These are phyloP conservation scores for Venturiaceae sp. DNA, from an alignment of 2,329 filamentous ascomycete genomes.

Conservation along the genomic window DNA sequence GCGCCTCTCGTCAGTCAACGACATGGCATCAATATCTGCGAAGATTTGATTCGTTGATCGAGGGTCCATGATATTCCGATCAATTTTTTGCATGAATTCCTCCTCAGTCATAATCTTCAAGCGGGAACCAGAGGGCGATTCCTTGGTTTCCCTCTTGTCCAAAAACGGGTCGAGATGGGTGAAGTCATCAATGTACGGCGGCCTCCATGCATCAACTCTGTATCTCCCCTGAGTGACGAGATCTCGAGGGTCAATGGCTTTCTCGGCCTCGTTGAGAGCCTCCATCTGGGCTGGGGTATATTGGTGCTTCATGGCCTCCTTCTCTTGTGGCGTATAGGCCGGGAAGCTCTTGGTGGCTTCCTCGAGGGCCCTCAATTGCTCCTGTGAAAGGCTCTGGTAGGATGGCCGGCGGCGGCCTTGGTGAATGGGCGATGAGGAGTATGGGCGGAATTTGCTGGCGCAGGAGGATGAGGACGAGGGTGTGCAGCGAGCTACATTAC, in stretches of 20 bases:
- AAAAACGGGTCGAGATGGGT: conserved; percentile 65
- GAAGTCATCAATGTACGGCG: conserved; percentile 77
- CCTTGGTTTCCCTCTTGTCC: conserved; percentile 47
- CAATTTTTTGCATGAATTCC: not conserved
- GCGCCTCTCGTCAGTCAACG: not conserved
- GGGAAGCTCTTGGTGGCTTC: not conserved
- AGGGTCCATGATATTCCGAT: not conserved
- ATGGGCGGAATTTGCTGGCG: not conserved
- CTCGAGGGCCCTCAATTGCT: conserved; percentile 1
- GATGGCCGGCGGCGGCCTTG: not conserved
- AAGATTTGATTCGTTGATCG: conserved; percentile 6
- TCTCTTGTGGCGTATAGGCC: conserved; percentile 57
- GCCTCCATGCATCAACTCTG: conserved; percentile 60
- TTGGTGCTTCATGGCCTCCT: conserved; percentile 48
- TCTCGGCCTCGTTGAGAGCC: conserved; percentile 73
- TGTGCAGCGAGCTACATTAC: conserved; percentile 1
- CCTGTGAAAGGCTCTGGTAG: conserved; percentile 1
- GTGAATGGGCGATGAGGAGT: not conserved
- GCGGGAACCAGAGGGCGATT: not conserved
- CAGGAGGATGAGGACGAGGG: not conserved
- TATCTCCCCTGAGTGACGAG: conserved; percentile 62
- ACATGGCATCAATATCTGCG: not conserved
- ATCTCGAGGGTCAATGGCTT: conserved; percentile 64
- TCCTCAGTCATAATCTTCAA: not conserved
- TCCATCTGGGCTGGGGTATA: conserved; percentile 77